Conservation (phyloP, 192 early-diverging fungal species). For the Gorgonomyces haynaldii region DNA sequence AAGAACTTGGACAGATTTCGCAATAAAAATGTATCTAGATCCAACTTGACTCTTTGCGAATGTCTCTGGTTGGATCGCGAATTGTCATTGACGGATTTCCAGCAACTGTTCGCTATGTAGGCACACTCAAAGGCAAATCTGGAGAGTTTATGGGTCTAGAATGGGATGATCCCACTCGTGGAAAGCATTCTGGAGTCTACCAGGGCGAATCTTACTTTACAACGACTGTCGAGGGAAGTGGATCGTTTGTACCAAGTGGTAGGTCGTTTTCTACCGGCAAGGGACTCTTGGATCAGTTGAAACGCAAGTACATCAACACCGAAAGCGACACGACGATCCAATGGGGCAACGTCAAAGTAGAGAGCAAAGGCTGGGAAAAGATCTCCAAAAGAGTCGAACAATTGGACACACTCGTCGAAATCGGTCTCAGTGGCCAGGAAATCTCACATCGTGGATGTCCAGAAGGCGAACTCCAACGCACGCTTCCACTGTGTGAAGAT, state of each 20-base stretch:
- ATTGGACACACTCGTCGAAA: background rate
- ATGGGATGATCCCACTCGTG: conserved; percentile 6
- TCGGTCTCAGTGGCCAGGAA: background rate
- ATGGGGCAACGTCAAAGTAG: background rate
- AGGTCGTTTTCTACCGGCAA: background rate
- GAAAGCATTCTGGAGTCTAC: conserved; percentile 1
- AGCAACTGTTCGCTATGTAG: conserved; percentile 1
- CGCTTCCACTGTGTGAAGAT: conserved; percentile 1
- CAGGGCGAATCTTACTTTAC: background rate
- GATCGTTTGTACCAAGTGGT: background rate
- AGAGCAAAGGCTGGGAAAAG: conserved; percentile 7
- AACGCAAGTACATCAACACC: background rate
- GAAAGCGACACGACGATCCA: background rate
- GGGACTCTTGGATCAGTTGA: background rate
- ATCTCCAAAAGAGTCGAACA: background rate
- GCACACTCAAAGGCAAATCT: background rate
- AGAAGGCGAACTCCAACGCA: background rate
- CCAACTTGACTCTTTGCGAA: background rate
- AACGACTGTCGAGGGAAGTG: background rate
- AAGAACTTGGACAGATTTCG: background rate
- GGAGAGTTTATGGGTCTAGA: conserved; percentile 3
- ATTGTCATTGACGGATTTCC: background rate
- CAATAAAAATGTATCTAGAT: background rate
- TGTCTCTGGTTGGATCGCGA: background rate
- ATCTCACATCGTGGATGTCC: background rate